Evolutionary conservation across 1,284 basidiomycete genomes (phyloP), one percentile per base, ranked within the genome.

Genomic region (Chalciporus piperatoides): DNA sequence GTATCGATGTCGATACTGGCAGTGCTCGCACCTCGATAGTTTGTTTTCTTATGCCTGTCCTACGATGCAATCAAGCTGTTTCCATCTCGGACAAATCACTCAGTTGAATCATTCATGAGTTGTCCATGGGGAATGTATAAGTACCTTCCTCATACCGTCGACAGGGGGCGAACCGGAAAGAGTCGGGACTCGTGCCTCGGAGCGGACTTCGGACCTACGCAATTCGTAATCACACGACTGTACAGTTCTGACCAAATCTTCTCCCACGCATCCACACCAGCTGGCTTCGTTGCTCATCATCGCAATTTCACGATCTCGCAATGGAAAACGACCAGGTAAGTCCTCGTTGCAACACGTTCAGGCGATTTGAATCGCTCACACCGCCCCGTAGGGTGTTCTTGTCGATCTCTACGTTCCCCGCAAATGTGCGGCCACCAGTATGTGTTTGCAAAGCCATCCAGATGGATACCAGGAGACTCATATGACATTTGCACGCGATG

Each of bases 391-490:
- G 92, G 95, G 96, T 79, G 81, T 92, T 72, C 95, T 99, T 72
- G 96, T 99, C 70, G 96, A 99, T 82, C 93, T 99, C 75, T 99
- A 99, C 82, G 94, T 99, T 71, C 96, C 96, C 72, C 92, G 96
- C 81, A 98, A 99, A 78, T 99, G 97, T 77, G 83, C 92, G 72
- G 92, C 93, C 55, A 97, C 92, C 63, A 93, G 91, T 94, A 69
- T 69, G 89, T 81, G 38, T 55, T 47, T 43, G 41, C 36, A 39
- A 19, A 40, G 4, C 32, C 24, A 15, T 21, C 40, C 41, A 38
- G 46, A 52, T 36, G 35, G 21, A 21, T n/a, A 12, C 21, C 10
- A 27, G 30, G 49, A 41, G 40, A 41, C 48, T 35, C 33, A 35
- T 36, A 49, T 43, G 36, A 50, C 39, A 53, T 45, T 9, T 27